Base-by-base conservation (phyloP, 2,329 filamentous ascomycete species). In the Colletotrichum spinosum region DNA sequence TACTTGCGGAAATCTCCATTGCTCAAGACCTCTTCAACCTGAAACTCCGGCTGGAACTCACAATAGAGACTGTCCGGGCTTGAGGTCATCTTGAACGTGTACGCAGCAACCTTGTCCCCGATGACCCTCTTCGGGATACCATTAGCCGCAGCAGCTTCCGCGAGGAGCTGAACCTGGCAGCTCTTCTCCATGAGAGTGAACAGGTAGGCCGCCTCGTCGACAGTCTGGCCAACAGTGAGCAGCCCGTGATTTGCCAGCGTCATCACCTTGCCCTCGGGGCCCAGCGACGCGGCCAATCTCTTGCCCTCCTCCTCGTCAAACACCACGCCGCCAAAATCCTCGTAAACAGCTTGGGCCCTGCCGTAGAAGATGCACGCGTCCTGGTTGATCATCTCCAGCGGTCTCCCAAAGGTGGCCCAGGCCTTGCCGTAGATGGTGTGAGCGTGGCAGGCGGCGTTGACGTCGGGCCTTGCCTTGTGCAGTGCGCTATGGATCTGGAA, bases 171-270 rank as follows among this genome's bases (percentile, higher is more conserved):
- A 3, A 87, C 79, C 56, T 87, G 83, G 72, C 90, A 92, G 9
- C 84, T 86, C 37, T 86, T 83, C 74, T 93, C 90, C 76, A 92
- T 82, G 3, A 88, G 78, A 0, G 86, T 87, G 74, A 90, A 92
- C 56, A 92, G 75, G 73, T 88, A 92, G 0, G 89, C 89, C 0
- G 91, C 90, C 74, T 93, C 90, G 69, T 93, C 91, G 1, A 93
- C 90, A 0, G 89, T 92, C 6, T 75, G 71, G 0, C 91, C 91
- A 0, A 91, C 89, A 0, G 90, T 92, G 50, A 93, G 70, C 6
- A 93, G 76, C 0, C 91, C 91, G 70, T 93, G 90, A 72, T 93
- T 93, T 8, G 38, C 33, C 37, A 54, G 37, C 9, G 38, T 41
- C 37, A 42, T 42, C 7, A 83, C 89, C 72, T 84, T 90, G 8